These are phyloP conservation scores for Microdochium nivale DNA, from an alignment of 2,329 filamentous ascomycete genomes.

Conservation along the genomic window DNA sequence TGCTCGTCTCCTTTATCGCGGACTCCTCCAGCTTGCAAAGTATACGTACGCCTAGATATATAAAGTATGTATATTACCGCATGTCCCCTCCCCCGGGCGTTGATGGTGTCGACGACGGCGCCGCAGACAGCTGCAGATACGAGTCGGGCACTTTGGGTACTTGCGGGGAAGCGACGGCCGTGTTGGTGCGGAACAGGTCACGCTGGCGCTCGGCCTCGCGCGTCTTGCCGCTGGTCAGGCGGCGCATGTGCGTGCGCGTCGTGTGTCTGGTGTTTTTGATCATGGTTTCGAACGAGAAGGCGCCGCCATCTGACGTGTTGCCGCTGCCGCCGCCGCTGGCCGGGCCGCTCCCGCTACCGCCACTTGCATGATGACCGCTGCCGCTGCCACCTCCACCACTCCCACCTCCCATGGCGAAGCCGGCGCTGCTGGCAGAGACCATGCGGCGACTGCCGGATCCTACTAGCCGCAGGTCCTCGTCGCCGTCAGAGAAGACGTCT, in stretches of 20 bases:
- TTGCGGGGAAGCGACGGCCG: conserved; percentile 26
- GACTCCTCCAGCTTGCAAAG: not conserved
- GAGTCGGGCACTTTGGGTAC: conserved; percentile 30
- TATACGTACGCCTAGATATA: too few species aligned
- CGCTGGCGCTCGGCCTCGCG: conserved; percentile 27
- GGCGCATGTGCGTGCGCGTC: conserved; percentile 49
- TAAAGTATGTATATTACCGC: too few species aligned
- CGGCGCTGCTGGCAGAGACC: not conserved
- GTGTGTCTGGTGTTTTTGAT: conserved; percentile 49
- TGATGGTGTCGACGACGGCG: not conserved
- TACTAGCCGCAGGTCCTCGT: conserved; percentile 40
- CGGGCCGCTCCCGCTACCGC: conserved; percentile 1
- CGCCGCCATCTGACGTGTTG: conserved; percentile 28
- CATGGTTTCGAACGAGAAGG: conserved; percentile 52
- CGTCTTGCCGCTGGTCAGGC: conserved; percentile 49
- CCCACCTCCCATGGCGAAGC: too few species aligned
- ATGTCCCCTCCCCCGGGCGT: not conserved
- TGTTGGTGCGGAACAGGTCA: conserved; percentile 23
- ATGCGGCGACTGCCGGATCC: not conserved
- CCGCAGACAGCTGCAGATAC: conserved; percentile 12
- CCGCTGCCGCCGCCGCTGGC: conserved; percentile 20
- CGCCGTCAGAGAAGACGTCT: conserved; percentile 72
- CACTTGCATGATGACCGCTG: not conserved
- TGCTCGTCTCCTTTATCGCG: not conserved
- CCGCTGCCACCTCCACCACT: not conserved